Conservation (phyloP, 2,329 filamentous ascomycete species). For the Fusarium palustre region DNA sequence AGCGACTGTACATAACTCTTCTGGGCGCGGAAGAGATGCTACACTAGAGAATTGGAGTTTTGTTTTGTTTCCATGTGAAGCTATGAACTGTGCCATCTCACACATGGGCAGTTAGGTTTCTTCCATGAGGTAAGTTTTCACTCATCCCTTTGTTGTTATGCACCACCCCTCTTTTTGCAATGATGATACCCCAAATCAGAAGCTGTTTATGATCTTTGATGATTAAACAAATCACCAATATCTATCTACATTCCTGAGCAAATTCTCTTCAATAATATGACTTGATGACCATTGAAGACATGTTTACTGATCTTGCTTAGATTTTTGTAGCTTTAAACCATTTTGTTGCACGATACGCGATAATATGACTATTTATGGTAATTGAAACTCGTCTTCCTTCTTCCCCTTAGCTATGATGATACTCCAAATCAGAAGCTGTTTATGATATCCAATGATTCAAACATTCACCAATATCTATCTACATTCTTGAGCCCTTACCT, state of each 20-base stretch:
- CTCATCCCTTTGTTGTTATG: neutral
- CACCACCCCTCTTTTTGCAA: conserved; percentile 35
- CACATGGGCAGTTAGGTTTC: conserved; percentile 26
- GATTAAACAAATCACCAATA: conserved; percentile 45
- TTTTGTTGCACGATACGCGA: neutral
- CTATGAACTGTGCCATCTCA: conserved; percentile 44
- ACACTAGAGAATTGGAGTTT: conserved; percentile 58
- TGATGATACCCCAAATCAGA: conserved; percentile 59
- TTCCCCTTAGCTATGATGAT: conserved; percentile 54
- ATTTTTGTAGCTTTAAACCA: neutral
- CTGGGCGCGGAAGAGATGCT: conserved; percentile 52
- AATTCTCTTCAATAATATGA: neutral
- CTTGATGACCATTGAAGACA: neutral
- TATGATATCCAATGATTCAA: conserved; percentile 58
- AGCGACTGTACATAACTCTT: conserved; percentile 55
- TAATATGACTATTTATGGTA: conserved; percentile 38
- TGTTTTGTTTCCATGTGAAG: conserved; percentile 48
- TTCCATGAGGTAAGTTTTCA: conserved; percentile 44
- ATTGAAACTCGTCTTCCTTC: conserved; percentile 1
- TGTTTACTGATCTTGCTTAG: conserved; percentile 14
- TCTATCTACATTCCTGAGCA: conserved; percentile 39
- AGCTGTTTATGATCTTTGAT: conserved; percentile 60
- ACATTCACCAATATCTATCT: conserved; percentile 48
- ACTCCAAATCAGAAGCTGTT: conserved; percentile 44
- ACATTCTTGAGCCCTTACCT: conserved; percentile 22